phyloP scores from a whole-genome alignment of 192 early-diverging fungal species.

The Gigaspora rosea region DNA sequence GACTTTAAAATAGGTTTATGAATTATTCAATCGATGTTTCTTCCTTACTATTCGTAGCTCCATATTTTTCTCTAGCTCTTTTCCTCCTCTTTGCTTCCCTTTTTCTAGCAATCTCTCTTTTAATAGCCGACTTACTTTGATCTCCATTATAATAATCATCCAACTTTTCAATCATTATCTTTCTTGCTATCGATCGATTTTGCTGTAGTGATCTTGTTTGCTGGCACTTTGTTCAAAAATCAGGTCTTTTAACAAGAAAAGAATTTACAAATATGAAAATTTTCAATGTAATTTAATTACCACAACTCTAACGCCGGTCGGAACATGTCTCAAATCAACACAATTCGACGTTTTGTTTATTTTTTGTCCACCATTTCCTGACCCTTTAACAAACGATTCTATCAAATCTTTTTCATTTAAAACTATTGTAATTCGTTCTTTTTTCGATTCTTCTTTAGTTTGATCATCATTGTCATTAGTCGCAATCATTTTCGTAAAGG shows the following conservation, averaged over 20 bases:
- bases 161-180: conserved; percentile 63
- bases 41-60: background rate
- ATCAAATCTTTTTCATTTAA: conserved; percentile 69
- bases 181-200: conserved; percentile 72
- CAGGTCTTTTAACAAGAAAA: background rate
- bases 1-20: no score
- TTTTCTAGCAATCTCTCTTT: conserved; percentile 62
- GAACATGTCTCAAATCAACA: conserved; percentile 71
- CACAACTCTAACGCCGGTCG: conserved; percentile 65
- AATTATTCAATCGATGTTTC: no score
- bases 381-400: conserved; percentile 75
- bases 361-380: conserved; percentile 80
- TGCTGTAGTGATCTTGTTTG: conserved; percentile 71
- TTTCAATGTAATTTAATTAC: background rate
- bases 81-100: conserved; percentile 55
- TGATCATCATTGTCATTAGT: no score
- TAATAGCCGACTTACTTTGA: conserved; percentile 59
- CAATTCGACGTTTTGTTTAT: conserved; percentile 78
- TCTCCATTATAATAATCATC: conserved; percentile 69
- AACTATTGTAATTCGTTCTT: conserved; percentile 43
- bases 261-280: background rate
- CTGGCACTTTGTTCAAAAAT: conserved; percentile 56
- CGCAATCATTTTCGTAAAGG: no score
- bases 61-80: conserved; percentile 65
- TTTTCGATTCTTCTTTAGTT: background rate